A percentile compares a stretch with the other conserved stretches of the same genome.
Evolutionary conservation across 2,329 filamentous ascomycete genomes (phyloP).

Genomic region (Neospermospora avenae): DNA sequence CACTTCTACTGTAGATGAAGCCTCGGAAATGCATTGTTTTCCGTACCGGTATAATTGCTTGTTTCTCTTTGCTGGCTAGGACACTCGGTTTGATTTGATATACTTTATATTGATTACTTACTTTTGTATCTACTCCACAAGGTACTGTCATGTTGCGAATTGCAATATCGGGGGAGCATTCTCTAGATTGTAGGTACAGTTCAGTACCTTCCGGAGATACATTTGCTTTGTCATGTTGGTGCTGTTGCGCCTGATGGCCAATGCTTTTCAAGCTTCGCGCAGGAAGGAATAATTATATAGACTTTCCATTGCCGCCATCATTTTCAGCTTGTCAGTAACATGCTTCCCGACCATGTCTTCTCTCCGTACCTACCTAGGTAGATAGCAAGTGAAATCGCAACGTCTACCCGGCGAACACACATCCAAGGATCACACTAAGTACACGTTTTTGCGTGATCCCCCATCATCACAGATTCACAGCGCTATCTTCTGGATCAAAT

Average conservation of each 20-base stretch:
- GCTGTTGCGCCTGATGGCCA: background rate
- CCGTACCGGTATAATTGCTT: background rate
- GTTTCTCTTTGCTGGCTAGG: background rate
- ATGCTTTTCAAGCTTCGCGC: background rate
- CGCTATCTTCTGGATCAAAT: no score
- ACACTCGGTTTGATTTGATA: no score
- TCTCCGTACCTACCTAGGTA: no score
- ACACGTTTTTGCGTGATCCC: background rate
- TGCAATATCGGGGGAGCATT: no score
- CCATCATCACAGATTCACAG: background rate
- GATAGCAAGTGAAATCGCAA: background rate
- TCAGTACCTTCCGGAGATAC: no score
- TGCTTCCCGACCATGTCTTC: background rate
- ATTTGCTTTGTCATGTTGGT: background rate
- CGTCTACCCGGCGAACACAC: background rate
- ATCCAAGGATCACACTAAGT: constrained; percentile 1
- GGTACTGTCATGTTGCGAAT: background rate
- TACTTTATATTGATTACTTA: background rate
- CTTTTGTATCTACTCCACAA: background rate
- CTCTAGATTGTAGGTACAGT: no score
- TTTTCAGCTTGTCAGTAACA: background rate
- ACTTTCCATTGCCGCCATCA: no score
- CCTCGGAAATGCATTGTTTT: background rate
- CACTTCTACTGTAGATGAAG: background rate
- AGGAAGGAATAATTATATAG: no score